Conservation (phyloP, 306 rosid species). For the Cucurbita moschata region DNA sequence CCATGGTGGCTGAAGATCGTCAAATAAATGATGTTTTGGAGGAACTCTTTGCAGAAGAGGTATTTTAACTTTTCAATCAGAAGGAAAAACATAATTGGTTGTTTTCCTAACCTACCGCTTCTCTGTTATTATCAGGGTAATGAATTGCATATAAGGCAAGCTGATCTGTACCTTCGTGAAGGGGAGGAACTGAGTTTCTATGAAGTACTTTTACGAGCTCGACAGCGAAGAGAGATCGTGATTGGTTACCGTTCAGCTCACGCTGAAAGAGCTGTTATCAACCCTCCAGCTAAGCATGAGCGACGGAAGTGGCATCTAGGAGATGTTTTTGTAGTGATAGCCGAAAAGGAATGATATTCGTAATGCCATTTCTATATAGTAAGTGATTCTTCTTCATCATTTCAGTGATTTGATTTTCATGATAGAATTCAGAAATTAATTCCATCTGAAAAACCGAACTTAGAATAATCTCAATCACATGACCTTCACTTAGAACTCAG, state of each 20-base stretch:
- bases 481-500: not conserved
- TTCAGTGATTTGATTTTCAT: not conserved
- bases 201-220: constrained; percentile 58
- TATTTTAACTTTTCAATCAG: constrained; percentile 14
- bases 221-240: constrained; percentile 69
- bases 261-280: constrained; percentile 74
- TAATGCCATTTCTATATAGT: not conserved
- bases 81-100: not conserved
- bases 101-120: not conserved
- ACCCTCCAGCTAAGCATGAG: constrained; percentile 52
- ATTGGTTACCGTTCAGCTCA: constrained; percentile 54
- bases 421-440: not conserved
- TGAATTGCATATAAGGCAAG: constrained; percentile 76
- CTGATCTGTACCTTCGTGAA: constrained; percentile 57
- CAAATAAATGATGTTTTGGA: constrained; percentile 80
- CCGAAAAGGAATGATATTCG: constrained; percentile 47
- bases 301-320: constrained; percentile 54
- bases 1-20: constrained; percentile 91
- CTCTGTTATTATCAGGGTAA: constrained; percentile 42
- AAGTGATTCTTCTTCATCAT: not conserved
- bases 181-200: constrained; percentile 72
- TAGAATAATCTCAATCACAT: not conserved
- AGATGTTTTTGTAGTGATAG: constrained; percentile 77
- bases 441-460: not conserved
- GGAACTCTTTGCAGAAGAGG: constrained; percentile 90